A percentile compares a stretch with the other conserved stretches of the same genome.
phyloP scores from a whole-genome alignment of 2,329 filamentous ascomycete species.

The Tolypocladium sp. region DNA sequence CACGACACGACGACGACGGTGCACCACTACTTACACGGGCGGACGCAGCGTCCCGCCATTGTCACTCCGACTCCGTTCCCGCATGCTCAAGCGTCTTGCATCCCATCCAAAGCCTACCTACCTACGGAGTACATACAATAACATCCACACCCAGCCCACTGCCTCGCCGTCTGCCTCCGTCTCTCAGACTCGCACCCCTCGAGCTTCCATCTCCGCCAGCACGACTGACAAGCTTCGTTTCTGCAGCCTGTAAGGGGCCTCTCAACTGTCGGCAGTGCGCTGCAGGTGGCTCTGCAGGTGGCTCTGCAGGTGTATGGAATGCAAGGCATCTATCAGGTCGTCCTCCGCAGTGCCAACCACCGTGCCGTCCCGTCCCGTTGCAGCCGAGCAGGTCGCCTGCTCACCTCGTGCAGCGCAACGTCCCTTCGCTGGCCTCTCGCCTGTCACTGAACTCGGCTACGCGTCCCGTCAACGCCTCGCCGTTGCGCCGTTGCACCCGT shows the following conservation, averaged over 20 bases:
- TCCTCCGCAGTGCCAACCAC: background rate
- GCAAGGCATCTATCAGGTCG: background rate
- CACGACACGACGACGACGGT: background rate
- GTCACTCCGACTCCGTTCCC: background rate
- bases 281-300: background rate
- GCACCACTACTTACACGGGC: background rate
- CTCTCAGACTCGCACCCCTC: background rate
- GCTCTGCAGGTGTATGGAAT: background rate
- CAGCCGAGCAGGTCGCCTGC: background rate
- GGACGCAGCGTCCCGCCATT: background rate
- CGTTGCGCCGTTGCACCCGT: background rate
- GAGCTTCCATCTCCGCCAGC: background rate
- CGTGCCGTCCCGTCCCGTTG: background rate
- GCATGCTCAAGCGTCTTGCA: background rate
- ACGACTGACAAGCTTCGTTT: background rate
- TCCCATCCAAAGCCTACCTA: background rate
- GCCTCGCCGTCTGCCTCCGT: background rate
- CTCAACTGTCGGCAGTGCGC: background rate
- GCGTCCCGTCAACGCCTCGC: background rate
- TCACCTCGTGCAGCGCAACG: background rate
- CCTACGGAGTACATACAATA: background rate
- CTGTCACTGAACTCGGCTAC: constrained; percentile 1
- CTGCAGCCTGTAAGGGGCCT: background rate
- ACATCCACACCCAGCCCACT: background rate
- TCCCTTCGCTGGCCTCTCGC: background rate